A percentile compares a stretch with the other conserved stretches of the same genome.
These are phyloP conservation scores for Fusarium multiceps DNA, from an alignment of 2,329 filamentous ascomycete species.

Conservation along the genomic window DNA sequence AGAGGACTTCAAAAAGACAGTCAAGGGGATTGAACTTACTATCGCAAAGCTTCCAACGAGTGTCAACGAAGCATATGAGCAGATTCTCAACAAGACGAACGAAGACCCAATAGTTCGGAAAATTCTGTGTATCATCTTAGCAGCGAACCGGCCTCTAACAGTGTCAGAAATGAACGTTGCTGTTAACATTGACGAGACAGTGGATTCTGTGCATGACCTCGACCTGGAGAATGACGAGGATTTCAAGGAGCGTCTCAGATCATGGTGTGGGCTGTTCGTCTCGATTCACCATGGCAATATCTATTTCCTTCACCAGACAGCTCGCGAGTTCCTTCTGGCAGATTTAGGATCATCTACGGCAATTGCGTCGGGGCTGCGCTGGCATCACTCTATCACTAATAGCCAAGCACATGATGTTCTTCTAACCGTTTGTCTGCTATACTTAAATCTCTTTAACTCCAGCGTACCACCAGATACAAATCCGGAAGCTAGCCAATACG, in stretches of 20 bases:
- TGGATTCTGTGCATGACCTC: constrained; percentile 25
- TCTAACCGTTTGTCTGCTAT: not conserved
- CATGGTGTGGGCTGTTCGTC: constrained; percentile 47
- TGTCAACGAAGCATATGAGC: constrained; percentile 48
- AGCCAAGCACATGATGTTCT: not conserved
- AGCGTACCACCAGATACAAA: too few relatives aligned
- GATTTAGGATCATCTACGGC: not conserved
- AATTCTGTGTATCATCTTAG: constrained; percentile 44
- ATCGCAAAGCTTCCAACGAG: constrained; percentile 44
- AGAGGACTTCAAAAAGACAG: constrained; percentile 37
- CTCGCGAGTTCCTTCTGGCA: constrained; percentile 48
- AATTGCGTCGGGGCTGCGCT: not conserved
- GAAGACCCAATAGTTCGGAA: constrained; percentile 25
- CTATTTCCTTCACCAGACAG: constrained; percentile 50
- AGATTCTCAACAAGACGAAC: constrained; percentile 42
- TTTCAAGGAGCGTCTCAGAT: constrained; percentile 37
- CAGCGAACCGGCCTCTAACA: constrained; percentile 42
- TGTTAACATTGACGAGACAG: constrained; percentile 31
- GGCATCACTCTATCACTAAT: not conserved
- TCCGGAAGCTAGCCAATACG: too few relatives aligned
- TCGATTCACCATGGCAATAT: constrained; percentile 44
- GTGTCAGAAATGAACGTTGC: constrained; percentile 48
- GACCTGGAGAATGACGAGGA: constrained; percentile 38
- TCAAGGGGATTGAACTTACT: constrained; percentile 25
- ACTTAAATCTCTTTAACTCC: not conserved